phyloP scores from a whole-genome alignment of 441 rosid genomes.

The Populus hybrid region DNA sequence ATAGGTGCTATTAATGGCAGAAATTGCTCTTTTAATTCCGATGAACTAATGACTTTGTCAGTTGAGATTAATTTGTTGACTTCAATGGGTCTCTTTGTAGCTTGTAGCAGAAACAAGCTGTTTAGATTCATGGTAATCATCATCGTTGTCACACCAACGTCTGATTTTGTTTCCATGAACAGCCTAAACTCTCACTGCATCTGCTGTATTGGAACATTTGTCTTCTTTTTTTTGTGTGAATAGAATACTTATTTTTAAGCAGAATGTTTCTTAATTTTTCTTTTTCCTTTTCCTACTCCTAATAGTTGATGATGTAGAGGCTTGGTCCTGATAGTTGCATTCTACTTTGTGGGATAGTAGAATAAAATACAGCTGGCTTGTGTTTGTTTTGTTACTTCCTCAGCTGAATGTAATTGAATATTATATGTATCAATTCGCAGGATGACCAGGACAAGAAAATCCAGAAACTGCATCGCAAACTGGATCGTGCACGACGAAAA shows the following conservation, averaged over 20 bases:
- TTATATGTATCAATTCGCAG: conserved; percentile 1
- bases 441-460: conserved; percentile 26
- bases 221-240: no score
- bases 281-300: neutral
- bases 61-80: neutral
- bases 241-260: neutral
- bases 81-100: neutral
- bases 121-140: neutral
- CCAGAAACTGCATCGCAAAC: conserved; percentile 13
- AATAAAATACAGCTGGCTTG: neutral
- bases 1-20: neutral
- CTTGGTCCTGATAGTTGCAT: neutral
- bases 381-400: neutral
- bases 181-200: neutral
- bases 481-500: conserved; percentile 24
- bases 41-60: neutral
- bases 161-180: neutral
- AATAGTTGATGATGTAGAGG: neutral
- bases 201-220: neutral
- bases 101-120: neutral
- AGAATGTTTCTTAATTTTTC: neutral
- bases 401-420: neutral
- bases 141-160: neutral
- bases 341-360: neutral
- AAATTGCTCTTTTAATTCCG: neutral